Conservation (phyloP, 257 asterid genomes). For the Forsythia viridissima region DNA sequence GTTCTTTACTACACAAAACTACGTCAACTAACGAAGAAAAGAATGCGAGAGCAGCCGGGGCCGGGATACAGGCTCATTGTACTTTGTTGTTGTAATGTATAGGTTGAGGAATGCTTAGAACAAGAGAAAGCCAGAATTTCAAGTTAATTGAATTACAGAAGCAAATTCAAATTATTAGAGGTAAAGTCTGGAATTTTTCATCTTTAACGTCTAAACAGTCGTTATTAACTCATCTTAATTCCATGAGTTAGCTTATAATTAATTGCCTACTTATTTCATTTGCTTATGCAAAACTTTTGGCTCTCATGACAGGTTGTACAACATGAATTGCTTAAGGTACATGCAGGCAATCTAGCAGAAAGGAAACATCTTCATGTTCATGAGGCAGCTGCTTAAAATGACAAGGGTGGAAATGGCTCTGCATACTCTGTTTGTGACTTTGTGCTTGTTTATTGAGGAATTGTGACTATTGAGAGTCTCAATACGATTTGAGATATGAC, state of each 20-base stretch:
- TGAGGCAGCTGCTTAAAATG: conserved; percentile 14
- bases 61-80: no score
- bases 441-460: no score
- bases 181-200: conserved; percentile 6
- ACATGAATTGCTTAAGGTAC: conserved; percentile 38
- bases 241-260: background rate
- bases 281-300: background rate
- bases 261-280: background rate
- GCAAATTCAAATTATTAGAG: conserved; percentile 35
- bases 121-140: conserved; percentile 34
- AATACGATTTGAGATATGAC: no score
- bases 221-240: background rate
- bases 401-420: no score
- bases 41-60: no score
- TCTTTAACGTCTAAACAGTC: no score
- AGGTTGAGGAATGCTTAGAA: conserved; percentile 40
- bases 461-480: no score
- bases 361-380: conserved; percentile 19
- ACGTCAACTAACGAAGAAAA: background rate
- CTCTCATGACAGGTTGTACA: conserved; percentile 30
- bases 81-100: background rate
- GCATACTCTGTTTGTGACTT: no score
- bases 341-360: conserved; percentile 38
- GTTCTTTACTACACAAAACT: background rate
- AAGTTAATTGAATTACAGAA: conserved; percentile 24